Evolutionary conservation across 179 eudicot species (phyloP).

Genomic region (Silene noctiflora): DNA sequence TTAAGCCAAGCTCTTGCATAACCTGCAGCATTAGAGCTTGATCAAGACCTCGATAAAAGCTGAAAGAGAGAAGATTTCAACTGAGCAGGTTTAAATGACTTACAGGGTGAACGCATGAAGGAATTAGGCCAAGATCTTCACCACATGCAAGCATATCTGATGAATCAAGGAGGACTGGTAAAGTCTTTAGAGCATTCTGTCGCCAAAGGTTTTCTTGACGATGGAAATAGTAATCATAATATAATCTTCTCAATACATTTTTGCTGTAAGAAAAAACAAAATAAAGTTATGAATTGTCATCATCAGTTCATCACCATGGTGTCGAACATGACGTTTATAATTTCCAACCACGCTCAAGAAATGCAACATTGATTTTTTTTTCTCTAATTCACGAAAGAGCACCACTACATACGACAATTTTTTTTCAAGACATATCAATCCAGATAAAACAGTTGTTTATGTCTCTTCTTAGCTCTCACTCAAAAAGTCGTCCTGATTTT

Average conservation of each 20-base stretch:
- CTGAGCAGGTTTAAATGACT: slow-evolving; percentile 16
- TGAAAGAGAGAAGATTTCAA: background rate
- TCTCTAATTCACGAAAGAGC: no score
- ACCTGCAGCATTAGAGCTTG: slow-evolving; percentile 49
- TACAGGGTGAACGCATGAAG: slow-evolving; percentile 98
- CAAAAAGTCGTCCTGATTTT: no score
- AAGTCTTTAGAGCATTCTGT: slow-evolving; percentile 86
- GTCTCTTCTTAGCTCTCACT: no score
- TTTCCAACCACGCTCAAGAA: no score
- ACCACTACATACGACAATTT: no score
- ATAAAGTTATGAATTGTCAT: background rate
- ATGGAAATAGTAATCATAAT: slow-evolving; percentile 95
- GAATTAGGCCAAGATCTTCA: slow-evolving; percentile 93
- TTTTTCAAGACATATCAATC: no score
- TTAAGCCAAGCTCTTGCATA: slow-evolving; percentile 91
- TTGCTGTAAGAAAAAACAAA: slow-evolving; percentile 44
- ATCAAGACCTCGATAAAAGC: background rate
- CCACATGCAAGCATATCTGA: slow-evolving; percentile 97
- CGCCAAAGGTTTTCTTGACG: slow-evolving; percentile 96
- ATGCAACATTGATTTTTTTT: no score
- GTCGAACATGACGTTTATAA: no score
- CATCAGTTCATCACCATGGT: background rate
- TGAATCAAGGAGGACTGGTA: slow-evolving; percentile 87
- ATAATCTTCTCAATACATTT: slow-evolving; percentile 77
- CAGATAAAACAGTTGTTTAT: no score